phyloP scores from a whole-genome alignment of 306 rosid genomes.

The Prunus dulcis region DNA sequence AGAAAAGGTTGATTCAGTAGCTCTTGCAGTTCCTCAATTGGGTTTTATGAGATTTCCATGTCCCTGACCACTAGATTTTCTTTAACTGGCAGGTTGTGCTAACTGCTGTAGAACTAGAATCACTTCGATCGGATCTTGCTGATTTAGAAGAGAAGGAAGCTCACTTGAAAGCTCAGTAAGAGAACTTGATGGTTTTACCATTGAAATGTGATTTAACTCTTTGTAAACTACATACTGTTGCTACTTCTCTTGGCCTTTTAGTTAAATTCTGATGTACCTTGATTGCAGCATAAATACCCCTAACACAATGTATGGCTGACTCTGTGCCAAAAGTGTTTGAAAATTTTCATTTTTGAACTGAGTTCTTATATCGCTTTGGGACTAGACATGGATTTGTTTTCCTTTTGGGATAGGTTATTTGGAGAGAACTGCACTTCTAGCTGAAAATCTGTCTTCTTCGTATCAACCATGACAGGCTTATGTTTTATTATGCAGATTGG shows the following conservation, averaged over 20 bases:
- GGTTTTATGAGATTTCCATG: conserved; percentile 13
- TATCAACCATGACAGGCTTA: conserved; percentile 11
- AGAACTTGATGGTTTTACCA: conserved; percentile 19
- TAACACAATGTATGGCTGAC: not conserved
- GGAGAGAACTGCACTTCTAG: not conserved
- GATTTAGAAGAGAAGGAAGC: conserved; percentile 89
- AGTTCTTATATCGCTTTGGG: not conserved
- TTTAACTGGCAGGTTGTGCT: conserved; percentile 55
- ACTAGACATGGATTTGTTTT: not conserved
- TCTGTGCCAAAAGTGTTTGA: not conserved
- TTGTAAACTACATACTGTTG: not conserved
- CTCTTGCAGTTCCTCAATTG: conserved; percentile 1
- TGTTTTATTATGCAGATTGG: conserved; percentile 54
- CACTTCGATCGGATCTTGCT: conserved; percentile 76
- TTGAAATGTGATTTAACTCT: conserved; percentile 1
- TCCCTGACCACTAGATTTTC: conserved; percentile 22
- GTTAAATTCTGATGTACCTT: too few species aligned
- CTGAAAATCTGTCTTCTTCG: not conserved
- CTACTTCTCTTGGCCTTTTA: not conserved
- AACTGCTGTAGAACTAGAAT: conserved; percentile 63
- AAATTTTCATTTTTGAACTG: not conserved
- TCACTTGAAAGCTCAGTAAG: conserved; percentile 83
- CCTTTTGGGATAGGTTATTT: not conserved
- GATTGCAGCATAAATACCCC: too few species aligned
- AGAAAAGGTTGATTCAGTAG: conserved; percentile 53